A percentile compares a stretch with the other conserved stretches of the same genome.
These are phyloP conservation scores for Sugiyamaella paludigena DNA, from an alignment of 1,139 yeast species.

Conservation along the genomic window DNA sequence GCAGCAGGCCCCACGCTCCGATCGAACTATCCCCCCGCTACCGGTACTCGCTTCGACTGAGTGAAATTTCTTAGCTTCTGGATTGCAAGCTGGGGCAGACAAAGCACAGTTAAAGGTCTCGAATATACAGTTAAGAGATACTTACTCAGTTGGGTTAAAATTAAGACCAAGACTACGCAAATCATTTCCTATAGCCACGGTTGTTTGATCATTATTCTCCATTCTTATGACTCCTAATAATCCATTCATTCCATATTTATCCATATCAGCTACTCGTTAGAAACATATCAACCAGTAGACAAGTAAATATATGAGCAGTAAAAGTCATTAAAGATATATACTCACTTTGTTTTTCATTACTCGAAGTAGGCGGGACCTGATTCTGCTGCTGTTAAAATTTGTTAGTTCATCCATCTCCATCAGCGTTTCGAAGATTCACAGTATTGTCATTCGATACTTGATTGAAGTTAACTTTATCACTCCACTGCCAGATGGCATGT, in stretches of 20 bases:
- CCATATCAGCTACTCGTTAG: slow-evolving; percentile 28
- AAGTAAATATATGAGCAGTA: neutral
- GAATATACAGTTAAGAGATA: neutral
- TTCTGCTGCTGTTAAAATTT: neutral
- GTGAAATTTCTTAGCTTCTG: too few relatives aligned
- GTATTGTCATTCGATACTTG: too few relatives aligned
- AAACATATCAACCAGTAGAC: slow-evolving; percentile 1
- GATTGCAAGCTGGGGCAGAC: too few relatives aligned
- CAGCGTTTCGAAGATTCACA: neutral
- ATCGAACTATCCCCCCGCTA: too few relatives aligned
- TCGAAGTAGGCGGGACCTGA: neutral
- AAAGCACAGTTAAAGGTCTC: too few relatives aligned
- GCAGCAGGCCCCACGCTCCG: neutral
- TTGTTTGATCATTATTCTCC: slow-evolving; percentile 64
- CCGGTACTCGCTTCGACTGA: too few relatives aligned
- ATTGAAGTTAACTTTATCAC: too few relatives aligned
- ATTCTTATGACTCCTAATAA: slow-evolving; percentile 63
- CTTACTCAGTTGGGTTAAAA: slow-evolving; percentile 41
- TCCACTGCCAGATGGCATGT: too few relatives aligned
- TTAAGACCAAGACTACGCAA: slow-evolving; percentile 71
- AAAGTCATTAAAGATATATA: neutral
- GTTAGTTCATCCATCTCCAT: neutral
- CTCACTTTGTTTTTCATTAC: slow-evolving; percentile 9
- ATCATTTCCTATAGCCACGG: slow-evolving; percentile 83
- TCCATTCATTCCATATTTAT: slow-evolving; percentile 69